These are phyloP conservation scores for Actinomortierella ambigua DNA, from an alignment of 371 early-diverging fungal genomes.

Conservation along the genomic window DNA sequence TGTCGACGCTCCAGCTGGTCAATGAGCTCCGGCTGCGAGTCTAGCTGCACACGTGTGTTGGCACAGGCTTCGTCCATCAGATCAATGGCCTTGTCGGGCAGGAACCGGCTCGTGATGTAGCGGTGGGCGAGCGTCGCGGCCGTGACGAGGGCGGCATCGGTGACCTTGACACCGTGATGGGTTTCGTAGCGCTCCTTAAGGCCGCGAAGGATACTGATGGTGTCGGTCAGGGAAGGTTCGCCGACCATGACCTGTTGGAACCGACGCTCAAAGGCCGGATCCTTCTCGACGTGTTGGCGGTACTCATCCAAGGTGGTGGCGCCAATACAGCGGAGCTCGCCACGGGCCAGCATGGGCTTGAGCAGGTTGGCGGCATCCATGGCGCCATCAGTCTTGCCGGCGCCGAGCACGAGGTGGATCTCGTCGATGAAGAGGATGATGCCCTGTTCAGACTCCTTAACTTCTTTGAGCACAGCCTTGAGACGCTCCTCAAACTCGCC, in stretches of 20 bases:
- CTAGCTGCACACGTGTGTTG: conserved; percentile 91
- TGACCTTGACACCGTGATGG: conserved; percentile 87
- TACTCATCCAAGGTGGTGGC: conserved; percentile 93
- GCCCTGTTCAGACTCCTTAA: conserved; percentile 86
- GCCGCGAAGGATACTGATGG: conserved; percentile 87
- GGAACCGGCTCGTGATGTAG: conserved; percentile 79
- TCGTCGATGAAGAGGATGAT: conserved; percentile 99
- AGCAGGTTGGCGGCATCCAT: conserved; percentile 96
- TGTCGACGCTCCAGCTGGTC: conserved; percentile 90
- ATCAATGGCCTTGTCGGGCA: conserved; percentile 90
- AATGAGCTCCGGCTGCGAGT: conserved; percentile 95
- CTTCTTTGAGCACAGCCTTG: conserved; percentile 96
- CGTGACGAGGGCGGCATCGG: conserved; percentile 79
- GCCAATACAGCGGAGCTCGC: conserved; percentile 86
- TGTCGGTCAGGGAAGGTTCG: conserved; percentile 83
- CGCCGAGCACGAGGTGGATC: conserved; percentile 94
- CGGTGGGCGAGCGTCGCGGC: conserved; percentile 82
- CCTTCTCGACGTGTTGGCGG: conserved; percentile 80
- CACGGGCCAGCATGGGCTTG: conserved; percentile 88
- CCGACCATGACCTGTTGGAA: conserved; percentile 85
- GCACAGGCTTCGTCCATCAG: conserved; percentile 95
- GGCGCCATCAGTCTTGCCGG: conserved; percentile 90
- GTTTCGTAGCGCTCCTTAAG: conserved; percentile 85
- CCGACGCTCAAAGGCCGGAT: conserved; percentile 90
- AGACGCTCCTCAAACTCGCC: conserved; percentile 99